Evolutionary conservation across 1,139 yeast species (phyloP).

Genomic region (Keqinozyma sinolaborantium): DNA sequence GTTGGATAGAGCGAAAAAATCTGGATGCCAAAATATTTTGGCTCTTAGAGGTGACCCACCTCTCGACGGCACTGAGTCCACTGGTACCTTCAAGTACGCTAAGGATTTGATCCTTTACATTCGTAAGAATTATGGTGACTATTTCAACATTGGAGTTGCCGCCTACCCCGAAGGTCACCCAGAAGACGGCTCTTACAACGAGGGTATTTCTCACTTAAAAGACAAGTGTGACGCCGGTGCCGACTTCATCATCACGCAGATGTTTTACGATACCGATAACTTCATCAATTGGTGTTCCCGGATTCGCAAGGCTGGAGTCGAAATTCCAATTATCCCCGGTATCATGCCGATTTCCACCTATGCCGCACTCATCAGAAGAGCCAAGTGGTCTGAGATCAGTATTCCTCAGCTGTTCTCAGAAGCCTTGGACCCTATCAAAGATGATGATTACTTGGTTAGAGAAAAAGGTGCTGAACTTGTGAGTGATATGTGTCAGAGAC

Average conservation of each 20-base stretch:
- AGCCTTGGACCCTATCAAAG: constrained; percentile 77
- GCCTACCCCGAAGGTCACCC: constrained; percentile 98
- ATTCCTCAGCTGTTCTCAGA: constrained; percentile 75
- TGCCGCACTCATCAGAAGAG: constrained; percentile 87
- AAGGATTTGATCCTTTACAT: constrained; percentile 85
- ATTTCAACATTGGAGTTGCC: constrained; percentile 87
- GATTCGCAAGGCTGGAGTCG: constrained; percentile 72
- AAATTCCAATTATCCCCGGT: constrained; percentile 91
- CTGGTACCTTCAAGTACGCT: constrained; percentile 72
- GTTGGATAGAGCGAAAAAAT: constrained; percentile 73
- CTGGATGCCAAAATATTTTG: constrained; percentile 93
- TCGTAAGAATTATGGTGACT: constrained; percentile 66
- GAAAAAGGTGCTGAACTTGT: constrained; percentile 81
- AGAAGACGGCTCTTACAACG: constrained; percentile 63
- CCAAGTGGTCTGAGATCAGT: constrained; percentile 85
- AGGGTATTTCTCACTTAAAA: constrained; percentile 63
- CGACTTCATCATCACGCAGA: constrained; percentile 87
- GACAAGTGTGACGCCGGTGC: constrained; percentile 94
- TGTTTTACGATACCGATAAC: constrained; percentile 84
- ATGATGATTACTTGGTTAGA: constrained; percentile 86
- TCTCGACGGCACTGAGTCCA: constrained; percentile 59
- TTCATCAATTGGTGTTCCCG: constrained; percentile 78
- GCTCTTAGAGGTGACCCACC: constrained; percentile 87
- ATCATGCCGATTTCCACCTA: constrained; percentile 97
- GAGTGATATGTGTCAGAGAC: constrained; percentile 75